phyloP scores from a whole-genome alignment of 495 filamentous ascomycete genomes.

The Mycothermus thermophilus region DNA sequence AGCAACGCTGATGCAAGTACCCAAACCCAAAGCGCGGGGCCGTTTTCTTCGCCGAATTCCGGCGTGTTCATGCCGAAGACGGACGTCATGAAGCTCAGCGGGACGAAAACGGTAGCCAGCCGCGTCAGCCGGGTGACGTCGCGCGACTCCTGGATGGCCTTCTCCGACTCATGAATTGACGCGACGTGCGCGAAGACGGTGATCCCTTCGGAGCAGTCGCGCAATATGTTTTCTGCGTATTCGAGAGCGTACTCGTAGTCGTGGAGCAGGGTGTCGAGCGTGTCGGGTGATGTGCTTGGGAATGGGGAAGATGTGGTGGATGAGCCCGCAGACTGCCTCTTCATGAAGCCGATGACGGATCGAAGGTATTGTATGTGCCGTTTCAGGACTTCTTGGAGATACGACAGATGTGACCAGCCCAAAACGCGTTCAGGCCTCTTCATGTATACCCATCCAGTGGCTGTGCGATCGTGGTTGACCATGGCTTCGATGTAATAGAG shows the following conservation, averaged over 20 bases:
- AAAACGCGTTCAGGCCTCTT: background rate
- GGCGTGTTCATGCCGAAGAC: slow-evolving; percentile 30
- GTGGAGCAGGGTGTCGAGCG: background rate
- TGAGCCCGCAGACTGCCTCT: background rate
- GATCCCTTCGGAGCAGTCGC: slow-evolving; percentile 13
- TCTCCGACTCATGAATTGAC: slow-evolving; percentile 15
- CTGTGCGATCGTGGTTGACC: slow-evolving; percentile 2
- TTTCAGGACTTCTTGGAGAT: slow-evolving; percentile 10
- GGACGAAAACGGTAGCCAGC: slow-evolving; percentile 16
- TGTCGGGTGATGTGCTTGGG: too few species aligned
- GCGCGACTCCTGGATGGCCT: slow-evolving; percentile 17
- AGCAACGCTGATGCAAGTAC: background rate
- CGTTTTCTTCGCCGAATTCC: slow-evolving; percentile 1
- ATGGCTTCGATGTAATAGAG: slow-evolving; percentile 16
- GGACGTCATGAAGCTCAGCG: slow-evolving; percentile 16
- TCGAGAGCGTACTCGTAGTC: slow-evolving; percentile 2
- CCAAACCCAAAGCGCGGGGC: background rate
- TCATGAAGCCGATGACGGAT: background rate
- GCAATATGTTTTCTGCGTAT: slow-evolving; percentile 4
- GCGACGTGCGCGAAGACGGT: slow-evolving; percentile 13
- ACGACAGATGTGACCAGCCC: slow-evolving; percentile 6
- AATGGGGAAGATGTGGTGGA: too few species aligned
- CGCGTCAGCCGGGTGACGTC: slow-evolving; percentile 16
- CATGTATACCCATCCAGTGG: background rate
- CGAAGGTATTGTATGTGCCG: slow-evolving; percentile 16